Conservation (phyloP, 2,329 filamentous ascomycete species). For the Botrytis byssoidea region DNA sequence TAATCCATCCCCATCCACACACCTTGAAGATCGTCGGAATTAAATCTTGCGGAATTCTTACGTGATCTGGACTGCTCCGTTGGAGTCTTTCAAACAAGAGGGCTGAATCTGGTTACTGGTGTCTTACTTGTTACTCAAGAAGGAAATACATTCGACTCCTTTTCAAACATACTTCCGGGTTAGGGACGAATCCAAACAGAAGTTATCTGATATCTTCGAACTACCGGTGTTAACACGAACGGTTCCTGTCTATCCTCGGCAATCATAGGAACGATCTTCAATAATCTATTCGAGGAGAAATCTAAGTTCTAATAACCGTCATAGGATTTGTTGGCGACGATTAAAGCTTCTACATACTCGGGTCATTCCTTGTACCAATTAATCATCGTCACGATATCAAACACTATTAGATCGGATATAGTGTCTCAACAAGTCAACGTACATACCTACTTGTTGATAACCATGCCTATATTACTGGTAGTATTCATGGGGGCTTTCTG, state of each 20-base stretch:
- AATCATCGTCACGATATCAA: neutral
- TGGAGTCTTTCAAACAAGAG: neutral
- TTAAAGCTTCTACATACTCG: neutral
- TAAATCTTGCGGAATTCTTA: conserved; percentile 3
- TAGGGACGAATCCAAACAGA: neutral
- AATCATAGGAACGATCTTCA: neutral
- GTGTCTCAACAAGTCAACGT: neutral
- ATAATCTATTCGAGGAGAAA: neutral
- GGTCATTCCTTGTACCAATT: neutral
- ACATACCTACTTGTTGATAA: neutral
- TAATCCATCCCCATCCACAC: neutral
- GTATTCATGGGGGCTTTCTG: neutral
- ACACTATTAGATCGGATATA: neutral
- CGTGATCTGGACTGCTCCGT: conserved; percentile 3
- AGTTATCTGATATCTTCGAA: neutral
- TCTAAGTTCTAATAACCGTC: neutral
- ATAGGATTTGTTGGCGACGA: neutral
- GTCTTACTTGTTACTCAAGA: neutral
- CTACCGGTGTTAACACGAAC: neutral
- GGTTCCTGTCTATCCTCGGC: neutral
- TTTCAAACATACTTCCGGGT: neutral
- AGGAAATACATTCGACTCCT: neutral
- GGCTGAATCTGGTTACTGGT: neutral
- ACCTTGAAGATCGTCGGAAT: neutral
- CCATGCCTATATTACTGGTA: neutral